phyloP scores from a whole-genome alignment of 345 rosid species.

The Litchi chinensis region DNA sequence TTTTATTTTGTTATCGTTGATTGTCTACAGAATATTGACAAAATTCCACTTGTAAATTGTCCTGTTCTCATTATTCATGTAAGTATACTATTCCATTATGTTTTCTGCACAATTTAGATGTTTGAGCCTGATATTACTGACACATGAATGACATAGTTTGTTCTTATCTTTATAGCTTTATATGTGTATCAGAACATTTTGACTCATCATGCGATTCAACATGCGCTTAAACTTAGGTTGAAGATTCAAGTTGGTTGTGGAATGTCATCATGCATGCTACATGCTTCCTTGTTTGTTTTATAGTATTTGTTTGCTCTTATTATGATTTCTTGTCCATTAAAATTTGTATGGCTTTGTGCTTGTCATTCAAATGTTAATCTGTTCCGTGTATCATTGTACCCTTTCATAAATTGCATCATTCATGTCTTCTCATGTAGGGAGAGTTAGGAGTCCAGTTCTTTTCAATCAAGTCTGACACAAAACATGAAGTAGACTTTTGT shows the following conservation, averaged over 20 bases:
- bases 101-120: constrained; percentile 5
- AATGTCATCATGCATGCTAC: not conserved
- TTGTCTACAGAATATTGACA: constrained; percentile 86
- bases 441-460: constrained; percentile 20
- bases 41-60: constrained; percentile 88
- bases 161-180: constrained; percentile 9
- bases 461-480: constrained; percentile 17
- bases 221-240: not conserved
- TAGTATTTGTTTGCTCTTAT: not conserved
- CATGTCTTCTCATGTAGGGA: constrained; percentile 4
- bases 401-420: constrained; percentile 11
- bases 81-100: constrained; percentile 39
- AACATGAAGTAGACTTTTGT: constrained; percentile 21
- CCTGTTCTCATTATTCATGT: constrained; percentile 95
- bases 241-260: not conserved
- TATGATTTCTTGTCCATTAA: not conserved
- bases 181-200: not conserved
- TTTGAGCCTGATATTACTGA: not conserved
- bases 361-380: not conserved
- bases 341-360: not conserved
- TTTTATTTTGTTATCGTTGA: constrained; percentile 1
- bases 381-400: not conserved
- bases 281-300: not conserved
- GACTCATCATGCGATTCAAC: not conserved
- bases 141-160: not conserved